Evolutionary conservation across 768 basidiomycete genomes (phyloP), one percentile per base, ranked within the genome.

Genomic region (Daedaleopsis sinensis): DNA sequence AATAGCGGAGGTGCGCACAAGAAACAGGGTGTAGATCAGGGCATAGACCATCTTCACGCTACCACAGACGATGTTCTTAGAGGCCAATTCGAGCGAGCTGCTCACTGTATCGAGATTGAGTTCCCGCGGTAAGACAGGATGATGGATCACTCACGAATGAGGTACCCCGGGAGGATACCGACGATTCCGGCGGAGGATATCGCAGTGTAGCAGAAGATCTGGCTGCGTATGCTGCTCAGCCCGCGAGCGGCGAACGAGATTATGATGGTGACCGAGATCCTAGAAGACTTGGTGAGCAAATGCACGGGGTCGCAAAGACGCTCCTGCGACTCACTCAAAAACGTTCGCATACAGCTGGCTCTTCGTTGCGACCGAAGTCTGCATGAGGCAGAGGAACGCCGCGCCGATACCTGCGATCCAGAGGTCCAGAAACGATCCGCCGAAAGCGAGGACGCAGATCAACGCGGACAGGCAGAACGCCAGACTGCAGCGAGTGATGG

Each of bases 31-130:
- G 67, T 93, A 93, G 36, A 94, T 91, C 62, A 94, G 79, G n/a
- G 92, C 90, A 62, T 91, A 93, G 18, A 93, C 90, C 87, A 94
- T 90, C 73, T 91, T 91, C 62, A 93, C 90, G 62, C 89, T 89
- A 38, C 91, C 92, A 59, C 87, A 89, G 2, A 92, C 84, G 32
- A 93, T 91, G 64, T 93, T 94, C 73, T 91, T 92, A 1, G 91
- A 93, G 1, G 90, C 91, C 57, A 94, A 76, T 71, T 94, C 91
- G 63, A 93, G 79, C 23, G 91, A 91, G 68, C 90, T 90, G 65
- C 86, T 92, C 67, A 94, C 92, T 83, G 37, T 77, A 58, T 66
- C 19, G 59, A 53, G 23, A 44, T 47, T 32, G 27, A 32, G 27
- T 7, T 32, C 27, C 37, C 38, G 50, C 24, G 65, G 24, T 38